Evolutionary conservation across 345 rosid species (phyloP), one percentile per base, ranked within the genome.

Genomic region (Aquilaria malaccensis): DNA sequence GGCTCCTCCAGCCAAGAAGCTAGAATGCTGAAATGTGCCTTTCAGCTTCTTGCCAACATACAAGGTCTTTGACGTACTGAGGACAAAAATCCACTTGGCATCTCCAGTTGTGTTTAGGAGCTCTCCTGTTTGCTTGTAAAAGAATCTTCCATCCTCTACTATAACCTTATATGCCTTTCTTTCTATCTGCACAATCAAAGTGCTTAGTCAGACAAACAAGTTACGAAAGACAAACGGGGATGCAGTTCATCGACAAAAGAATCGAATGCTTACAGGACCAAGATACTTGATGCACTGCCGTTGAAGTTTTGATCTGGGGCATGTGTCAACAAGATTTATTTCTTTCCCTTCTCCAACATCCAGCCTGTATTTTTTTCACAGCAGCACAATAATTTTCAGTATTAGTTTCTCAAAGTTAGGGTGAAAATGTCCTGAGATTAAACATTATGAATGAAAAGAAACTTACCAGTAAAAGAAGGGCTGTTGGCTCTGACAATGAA

Each of bases 381-480:
- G 56, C 10, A 45, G 0, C 47, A 45, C 45, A 45, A 56, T 37
- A 37, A 59, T 63, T 22, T 67, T 68, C 30, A 53, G 12, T 7
- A 61, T 59, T 51, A 65, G 47, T 45, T 54, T 63, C 32, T 53
- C 56, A 43, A 64, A 66, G 63, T 56, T 50, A 57, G 45, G n/a
- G 55, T 50, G 9, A 59, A 33, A 64, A 10, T 47, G 12, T 9
- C 11, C 56, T 49, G 58, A 0, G 11, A 70, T 57, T 12, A 59
- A 14, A 37, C 7, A 9, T 9, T 37, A 37, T 4, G 7, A 37
- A 37, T 37, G 43, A 37, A 1, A 22, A 66, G 70, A 61, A 57
- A n/a, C 11, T 73, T 85, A 90, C 99, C 99, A 91, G 80, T 91
- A 94, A 75, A 94, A 94, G 81, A 94, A 94, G 64, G 98, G 98